These are phyloP conservation scores for Colletotrichum noveboracense DNA, from an alignment of 2,329 filamentous ascomycete genomes.

Conservation along the genomic window DNA sequence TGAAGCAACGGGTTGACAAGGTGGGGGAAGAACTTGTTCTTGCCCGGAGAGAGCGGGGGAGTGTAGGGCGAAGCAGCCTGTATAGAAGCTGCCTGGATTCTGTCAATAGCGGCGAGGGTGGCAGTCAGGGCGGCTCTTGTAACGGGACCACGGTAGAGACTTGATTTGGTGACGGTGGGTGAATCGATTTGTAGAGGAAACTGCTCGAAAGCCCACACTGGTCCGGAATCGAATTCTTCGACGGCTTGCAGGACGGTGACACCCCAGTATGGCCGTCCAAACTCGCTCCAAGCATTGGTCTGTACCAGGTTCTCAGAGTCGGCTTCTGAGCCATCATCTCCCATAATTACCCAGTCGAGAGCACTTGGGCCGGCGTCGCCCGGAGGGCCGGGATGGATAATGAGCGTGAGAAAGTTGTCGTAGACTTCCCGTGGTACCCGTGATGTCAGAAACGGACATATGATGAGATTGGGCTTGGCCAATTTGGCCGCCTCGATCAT, in stretches of 20 bases:
- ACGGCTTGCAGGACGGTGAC: slow-evolving; percentile 44
- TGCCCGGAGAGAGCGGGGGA: slow-evolving; percentile 19
- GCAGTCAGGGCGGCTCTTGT: slow-evolving; percentile 42
- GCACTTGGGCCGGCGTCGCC: slow-evolving; percentile 46
- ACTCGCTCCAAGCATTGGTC: slow-evolving; percentile 26
- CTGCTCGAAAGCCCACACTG: slow-evolving; percentile 48
- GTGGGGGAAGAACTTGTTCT: slow-evolving; percentile 2
- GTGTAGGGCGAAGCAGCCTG: slow-evolving; percentile 8
- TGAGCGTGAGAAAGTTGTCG: slow-evolving; percentile 40
- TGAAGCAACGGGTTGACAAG: slow-evolving; percentile 22
- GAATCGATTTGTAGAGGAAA: slow-evolving; percentile 46
- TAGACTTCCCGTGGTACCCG: slow-evolving; percentile 41
- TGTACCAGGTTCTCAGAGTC: slow-evolving; percentile 33
- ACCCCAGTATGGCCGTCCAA: slow-evolving; percentile 44
- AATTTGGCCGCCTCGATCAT: slow-evolving; percentile 44
- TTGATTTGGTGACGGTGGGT: slow-evolving; percentile 42
- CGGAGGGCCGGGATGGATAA: slow-evolving; percentile 46
- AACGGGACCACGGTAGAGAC: slow-evolving; percentile 42
- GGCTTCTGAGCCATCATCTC: slow-evolving; percentile 41
- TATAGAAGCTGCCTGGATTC: slow-evolving; percentile 29
- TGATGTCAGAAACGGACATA: slow-evolving; percentile 46
- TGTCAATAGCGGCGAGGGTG: slow-evolving; percentile 38
- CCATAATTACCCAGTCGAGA: slow-evolving; percentile 47
- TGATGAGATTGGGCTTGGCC: slow-evolving; percentile 41
- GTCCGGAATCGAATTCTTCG: slow-evolving; percentile 46